Base-by-base conservation (phyloP, 768 basidiomycete genomes). In the Tubosaeta sp. region DNA sequence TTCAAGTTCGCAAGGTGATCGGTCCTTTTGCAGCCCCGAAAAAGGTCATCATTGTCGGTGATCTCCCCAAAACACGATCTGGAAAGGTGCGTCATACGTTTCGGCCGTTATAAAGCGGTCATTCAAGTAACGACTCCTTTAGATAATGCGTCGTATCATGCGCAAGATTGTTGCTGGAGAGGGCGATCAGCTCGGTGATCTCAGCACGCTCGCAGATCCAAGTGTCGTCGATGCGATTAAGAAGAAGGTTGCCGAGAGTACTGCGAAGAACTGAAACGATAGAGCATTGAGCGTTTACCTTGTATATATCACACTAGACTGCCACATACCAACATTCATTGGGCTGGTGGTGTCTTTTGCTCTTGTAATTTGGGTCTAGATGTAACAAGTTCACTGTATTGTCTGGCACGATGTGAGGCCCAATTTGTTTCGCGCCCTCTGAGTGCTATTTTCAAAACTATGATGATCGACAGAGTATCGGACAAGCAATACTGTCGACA, bases 11-110 rank as follows among this genome's bases (percentile, higher is more conserved):
- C 64, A 98, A 98, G 74, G 89, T 90, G 39, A 99, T 99, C 54
- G 96, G 95, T 4, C 94, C 96, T 3, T 97, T 99, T 70, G 95
- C 95, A 1, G 87, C 94, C 14, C 95, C 95, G 24, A 98, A 97
- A 82, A 90, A 87, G 73, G 82, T 95, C 59, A 84, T 77, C 68
- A 75, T 94, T 59, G 87, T 92, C 56, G 57, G 69, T 38, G 94
- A 95, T 70, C 73, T 96, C 48, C 94, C 94, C 32, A 96, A 96
- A 82, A 97, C 95, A 30, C 79, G 95, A 42, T 90, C 87, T 14
- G 94, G 94, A 38, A 98, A 98, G 86, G 87, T 59, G 32, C 10
- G 59, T 29, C n/a, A 9, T 32, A 36, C 47, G 19, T 25, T 6
- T 43, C 45, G 7, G 3, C 22, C 5, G 2, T 38, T 22, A 19